These are phyloP conservation scores for Saccharomycopsis sp. DNA, from an alignment of 805 yeast species.

Conservation along the genomic window DNA sequence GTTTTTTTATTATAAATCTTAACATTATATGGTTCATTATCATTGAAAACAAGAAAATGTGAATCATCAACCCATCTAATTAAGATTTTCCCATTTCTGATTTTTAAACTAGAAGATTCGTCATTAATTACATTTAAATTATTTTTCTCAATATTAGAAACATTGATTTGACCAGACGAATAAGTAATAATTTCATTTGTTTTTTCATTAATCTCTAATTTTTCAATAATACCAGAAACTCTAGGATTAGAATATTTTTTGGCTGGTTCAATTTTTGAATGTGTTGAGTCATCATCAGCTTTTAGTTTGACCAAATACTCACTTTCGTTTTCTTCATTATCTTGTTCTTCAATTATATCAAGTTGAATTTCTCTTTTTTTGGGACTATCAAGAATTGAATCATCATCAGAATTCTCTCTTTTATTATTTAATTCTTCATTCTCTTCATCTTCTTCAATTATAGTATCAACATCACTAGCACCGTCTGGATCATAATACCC, in stretches of 20 bases:
- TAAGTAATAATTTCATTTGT: conserved; percentile 2
- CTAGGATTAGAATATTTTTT: not conserved
- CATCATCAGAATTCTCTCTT: not conserved
- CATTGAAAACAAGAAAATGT: conserved; percentile 8
- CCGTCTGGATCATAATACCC: conserved; percentile 1
- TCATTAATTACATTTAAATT: not conserved
- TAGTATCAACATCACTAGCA: conserved; percentile 13
- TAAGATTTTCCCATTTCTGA: not conserved
- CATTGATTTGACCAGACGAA: not conserved
- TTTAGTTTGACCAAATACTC: not conserved
- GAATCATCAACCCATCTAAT: conserved; percentile 8
- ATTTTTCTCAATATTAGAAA: not conserved
- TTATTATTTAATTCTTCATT: not conserved
- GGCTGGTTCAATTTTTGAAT: conserved; percentile 1
- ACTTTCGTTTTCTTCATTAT: conserved; percentile 1
- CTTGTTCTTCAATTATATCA: not conserved
- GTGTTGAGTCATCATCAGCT: not conserved
- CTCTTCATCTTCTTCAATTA: conserved; percentile 5
- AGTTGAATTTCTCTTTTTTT: not conserved
- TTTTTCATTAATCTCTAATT: conserved; percentile 4
- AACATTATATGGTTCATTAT: conserved; percentile 9
- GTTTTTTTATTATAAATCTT: conserved; percentile 6
- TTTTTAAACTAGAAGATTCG: not conserved
- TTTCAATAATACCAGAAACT: not conserved
- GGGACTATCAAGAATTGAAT: not conserved